Conservation (phyloP, 2,329 filamentous ascomycete genomes). For the Verticillium longisporum region DNA sequence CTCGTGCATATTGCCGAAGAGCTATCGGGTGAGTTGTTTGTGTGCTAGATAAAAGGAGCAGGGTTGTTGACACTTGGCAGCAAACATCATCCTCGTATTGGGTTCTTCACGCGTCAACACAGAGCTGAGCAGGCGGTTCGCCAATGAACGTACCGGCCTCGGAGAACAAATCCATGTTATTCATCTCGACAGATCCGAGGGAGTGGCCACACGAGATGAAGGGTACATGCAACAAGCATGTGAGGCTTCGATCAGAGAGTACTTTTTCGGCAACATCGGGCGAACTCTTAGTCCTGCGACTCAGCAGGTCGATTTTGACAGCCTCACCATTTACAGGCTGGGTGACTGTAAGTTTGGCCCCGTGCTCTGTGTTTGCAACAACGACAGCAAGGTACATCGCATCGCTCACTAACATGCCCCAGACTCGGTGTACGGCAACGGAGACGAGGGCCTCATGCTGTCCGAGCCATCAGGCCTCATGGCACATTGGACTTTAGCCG, state of each 20-base stretch:
- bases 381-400: neutral
- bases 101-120: conserved; percentile 71
- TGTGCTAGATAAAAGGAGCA: neutral
- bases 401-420: neutral
- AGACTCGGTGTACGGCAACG: conserved; percentile 22
- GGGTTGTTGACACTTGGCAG: conserved; percentile 37
- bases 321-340: conserved; percentile 66
- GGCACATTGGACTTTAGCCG: conserved; percentile 75
- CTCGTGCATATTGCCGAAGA: conserved; percentile 67
- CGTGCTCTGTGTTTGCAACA: neutral
- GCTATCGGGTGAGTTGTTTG: conserved; percentile 34
- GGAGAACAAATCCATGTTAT: conserved; percentile 70
- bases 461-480: conserved; percentile 61
- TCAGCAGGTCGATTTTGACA: conserved; percentile 72
- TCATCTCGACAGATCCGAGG: conserved; percentile 76
- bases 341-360: conserved; percentile 43
- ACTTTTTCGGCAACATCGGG: conserved; percentile 83
- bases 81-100: conserved; percentile 76
- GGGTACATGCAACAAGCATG: conserved; percentile 65
- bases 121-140: conserved; percentile 66
- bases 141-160: conserved; percentile 42
- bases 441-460: conserved; percentile 47
- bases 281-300: conserved; percentile 81
- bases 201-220: conserved; percentile 71
- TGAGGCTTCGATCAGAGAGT: conserved; percentile 76